Percentiles rank a stretch among this genome's conserved stretches.
phyloP scores from a whole-genome alignment of 352 stramenopile species.

The Globisporangium carolinianum region DNA sequence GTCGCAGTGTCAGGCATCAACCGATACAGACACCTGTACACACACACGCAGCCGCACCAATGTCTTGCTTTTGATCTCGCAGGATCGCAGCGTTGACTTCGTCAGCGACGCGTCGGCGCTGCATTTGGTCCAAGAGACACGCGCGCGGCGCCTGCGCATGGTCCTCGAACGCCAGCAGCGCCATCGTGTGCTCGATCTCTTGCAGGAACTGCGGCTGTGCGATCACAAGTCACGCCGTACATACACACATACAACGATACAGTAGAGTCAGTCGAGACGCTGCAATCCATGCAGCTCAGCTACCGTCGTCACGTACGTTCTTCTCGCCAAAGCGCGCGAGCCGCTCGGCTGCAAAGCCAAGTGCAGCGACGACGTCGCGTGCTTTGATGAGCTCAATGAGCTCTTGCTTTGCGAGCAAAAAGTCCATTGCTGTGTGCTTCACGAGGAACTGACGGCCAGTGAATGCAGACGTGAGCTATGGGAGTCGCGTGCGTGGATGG shows the following conservation, averaged over 20 bases:
- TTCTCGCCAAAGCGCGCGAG: conserved; percentile 70
- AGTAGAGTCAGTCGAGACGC: no score
- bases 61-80: conserved; percentile 64
- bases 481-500: not conserved
- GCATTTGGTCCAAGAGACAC: conserved; percentile 48
- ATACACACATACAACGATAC: not conserved
- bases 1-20: not conserved
- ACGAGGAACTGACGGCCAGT: conserved; percentile 37
- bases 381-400: conserved; percentile 75
- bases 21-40: not conserved
- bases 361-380: conserved; percentile 50
- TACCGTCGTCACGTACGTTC: conserved; percentile 25
- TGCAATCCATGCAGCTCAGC: no score
- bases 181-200: conserved; percentile 76
- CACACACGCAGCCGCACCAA: conserved; percentile 29
- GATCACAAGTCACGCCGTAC: not conserved
- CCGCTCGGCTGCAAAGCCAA: conserved; percentile 65
- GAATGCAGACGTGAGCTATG: not conserved
- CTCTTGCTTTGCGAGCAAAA: conserved; percentile 75
- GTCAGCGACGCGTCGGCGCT: conserved; percentile 58
- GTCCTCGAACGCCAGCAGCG: conserved; percentile 69
- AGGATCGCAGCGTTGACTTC: conserved; percentile 75
- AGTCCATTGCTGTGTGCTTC: conserved; percentile 55
- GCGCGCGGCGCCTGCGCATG: conserved; percentile 46
- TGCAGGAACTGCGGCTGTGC: conserved; percentile 56